phyloP scores from a whole-genome alignment of 1,139 yeast species.

The Nadsonia commutata region DNA sequence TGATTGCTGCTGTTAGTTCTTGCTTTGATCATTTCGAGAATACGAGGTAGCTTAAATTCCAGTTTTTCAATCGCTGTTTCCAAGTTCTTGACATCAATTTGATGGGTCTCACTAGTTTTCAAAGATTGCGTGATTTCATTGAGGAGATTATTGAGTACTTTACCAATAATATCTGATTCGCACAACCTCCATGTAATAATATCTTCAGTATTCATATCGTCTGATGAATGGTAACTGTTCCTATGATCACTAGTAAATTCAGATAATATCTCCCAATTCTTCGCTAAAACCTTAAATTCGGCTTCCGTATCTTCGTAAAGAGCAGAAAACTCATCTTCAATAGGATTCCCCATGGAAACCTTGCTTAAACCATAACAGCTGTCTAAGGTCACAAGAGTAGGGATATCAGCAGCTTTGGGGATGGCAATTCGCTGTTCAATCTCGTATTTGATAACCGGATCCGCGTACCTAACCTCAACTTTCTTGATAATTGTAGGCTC shows the following conservation, averaged over 20 bases:
- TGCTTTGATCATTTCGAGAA: slow-evolving; percentile 12
- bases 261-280: not conserved
- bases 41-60: slow-evolving; percentile 11
- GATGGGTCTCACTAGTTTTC: slow-evolving; percentile 6
- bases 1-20: slow-evolving; percentile 12
- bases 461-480: not conserved
- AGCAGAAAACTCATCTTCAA: not conserved
- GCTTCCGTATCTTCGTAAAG: not conserved
- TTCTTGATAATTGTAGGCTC: not conserved
- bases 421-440: not conserved
- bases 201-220: slow-evolving; percentile 1
- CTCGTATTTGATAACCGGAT: not conserved
- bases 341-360: not conserved
- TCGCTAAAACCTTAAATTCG: not conserved
- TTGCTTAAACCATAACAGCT: not conserved
- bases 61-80: slow-evolving; percentile 10
- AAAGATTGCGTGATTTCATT: slow-evolving; percentile 4
- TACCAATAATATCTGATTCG: slow-evolving; percentile 10
- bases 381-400: not conserved
- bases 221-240: not conserved
- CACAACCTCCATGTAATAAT: not conserved
- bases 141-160: slow-evolving; percentile 10
- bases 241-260: not conserved
- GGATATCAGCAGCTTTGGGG: not conserved
- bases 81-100: slow-evolving; percentile 7